Evolutionary conservation across 495 filamentous ascomycete genomes (phyloP), one percentile per base, ranked within the genome.

Genomic region (Apodospora peruviana): DNA sequence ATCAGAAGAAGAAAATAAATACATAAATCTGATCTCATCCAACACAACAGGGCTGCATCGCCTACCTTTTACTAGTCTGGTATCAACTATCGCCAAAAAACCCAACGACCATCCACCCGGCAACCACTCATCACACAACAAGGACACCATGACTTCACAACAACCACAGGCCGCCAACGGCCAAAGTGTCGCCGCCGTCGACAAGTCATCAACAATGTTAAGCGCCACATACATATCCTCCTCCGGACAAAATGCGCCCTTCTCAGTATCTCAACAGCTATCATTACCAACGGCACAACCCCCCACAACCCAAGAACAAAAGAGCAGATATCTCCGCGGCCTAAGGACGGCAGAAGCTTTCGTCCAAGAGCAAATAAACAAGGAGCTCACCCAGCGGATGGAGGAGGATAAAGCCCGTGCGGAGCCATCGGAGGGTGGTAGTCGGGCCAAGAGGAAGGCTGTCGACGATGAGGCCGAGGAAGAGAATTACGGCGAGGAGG

Each of bases 401-500:
- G 90, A 91, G 45, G 85, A 88, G 54, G 93, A 96, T 57, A 91
- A 89, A 52, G 62, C 58, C 14, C 59, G 59, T 18, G 76, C 68
- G 4, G 59, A 55, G 4, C 56, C 50, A 4, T 35, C 32, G 56
- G 44, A 23, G 4, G 23, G 16, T 10, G 42, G 25, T 9, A 14
- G 17, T 25, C 65, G 66, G 40, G 60, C 47, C 2, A 67, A 72
- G 43, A 86, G 87, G 58, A 34, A 35, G 2, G 29, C 17, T 2
- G 86, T 87, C 53, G 84, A 85, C 50, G 93, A 91, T 58, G 90
- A 73, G 22, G 78, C 81, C 50, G 90, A 90, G 60, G 91, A 94
- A 53, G 89, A 89, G 51, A 87, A 87, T 52, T 94, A 93, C 57
- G 90, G 85, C 32, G 88, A 91, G 67, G 88, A 94, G 57, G 80